Conservation (phyloP, 495 filamentous ascomycete species). For the Neurospora sp. region DNA sequence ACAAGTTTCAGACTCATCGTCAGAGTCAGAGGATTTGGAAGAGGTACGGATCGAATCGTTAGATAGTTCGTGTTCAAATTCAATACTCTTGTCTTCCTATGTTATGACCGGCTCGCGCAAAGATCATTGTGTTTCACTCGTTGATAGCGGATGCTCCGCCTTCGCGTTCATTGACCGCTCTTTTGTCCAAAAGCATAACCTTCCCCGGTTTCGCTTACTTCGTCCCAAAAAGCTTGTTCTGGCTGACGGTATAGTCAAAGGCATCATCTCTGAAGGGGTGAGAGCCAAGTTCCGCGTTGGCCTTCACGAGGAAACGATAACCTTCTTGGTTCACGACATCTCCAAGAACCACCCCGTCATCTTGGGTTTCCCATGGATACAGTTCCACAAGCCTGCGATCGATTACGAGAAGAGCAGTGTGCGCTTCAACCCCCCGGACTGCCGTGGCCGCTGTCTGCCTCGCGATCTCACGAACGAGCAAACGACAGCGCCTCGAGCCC, state of each 20-base stretch:
- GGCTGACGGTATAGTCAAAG: not conserved
- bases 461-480: too few relatives aligned
- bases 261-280: not conserved
- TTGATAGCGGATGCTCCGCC: not conserved
- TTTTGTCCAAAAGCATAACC: not conserved
- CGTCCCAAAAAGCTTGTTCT: not conserved
- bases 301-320: not conserved
- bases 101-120: not conserved
- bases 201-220: not conserved
- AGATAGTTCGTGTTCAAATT: not conserved
- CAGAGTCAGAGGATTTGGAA: not conserved
- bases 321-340: not conserved
- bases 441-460: too few relatives aligned
- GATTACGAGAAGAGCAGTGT: rapidly evolving
- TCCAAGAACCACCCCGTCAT: not conserved
- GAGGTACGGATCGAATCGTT: rapidly evolving
- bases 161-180: not conserved
- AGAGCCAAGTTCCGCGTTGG: not conserved
- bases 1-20: not conserved
- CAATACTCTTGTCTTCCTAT: not conserved
- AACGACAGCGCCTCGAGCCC: too few relatives aligned
- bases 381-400: not conserved
- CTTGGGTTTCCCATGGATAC: not conserved
- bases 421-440: rapidly evolving
- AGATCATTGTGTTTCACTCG: not conserved